Conservation (phyloP, 1,284 basidiomycete species). For the Microbotryomycetes sp. region DNA sequence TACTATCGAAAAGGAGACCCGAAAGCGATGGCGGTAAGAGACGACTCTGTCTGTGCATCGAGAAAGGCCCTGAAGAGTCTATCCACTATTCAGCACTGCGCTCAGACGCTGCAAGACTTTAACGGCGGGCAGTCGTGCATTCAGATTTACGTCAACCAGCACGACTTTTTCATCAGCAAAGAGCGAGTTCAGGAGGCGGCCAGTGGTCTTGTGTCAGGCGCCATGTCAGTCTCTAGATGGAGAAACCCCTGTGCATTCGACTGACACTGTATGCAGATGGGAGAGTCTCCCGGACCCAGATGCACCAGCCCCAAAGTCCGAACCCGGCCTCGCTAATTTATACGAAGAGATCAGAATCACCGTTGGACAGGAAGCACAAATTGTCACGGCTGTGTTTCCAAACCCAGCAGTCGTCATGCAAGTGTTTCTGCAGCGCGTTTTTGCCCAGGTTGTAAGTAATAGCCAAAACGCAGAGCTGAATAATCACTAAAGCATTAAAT, state of each 20-base stretch:
- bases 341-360: constrained; percentile 84
- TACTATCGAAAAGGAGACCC: constrained; percentile 95
- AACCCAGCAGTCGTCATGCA: constrained; percentile 97
- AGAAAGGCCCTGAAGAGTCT: neutral
- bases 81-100: constrained; percentile 65
- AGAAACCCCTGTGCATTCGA: too few species aligned
- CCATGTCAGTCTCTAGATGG: constrained; percentile 29
- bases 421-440: constrained; percentile 94
- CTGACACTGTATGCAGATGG: constrained; percentile 56
- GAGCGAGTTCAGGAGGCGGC: constrained; percentile 55
- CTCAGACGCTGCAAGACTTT: constrained; percentile 92
- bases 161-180: constrained; percentile 91
- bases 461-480: too few species aligned
- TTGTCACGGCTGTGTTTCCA: constrained; percentile 97
- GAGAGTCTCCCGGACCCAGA: constrained; percentile 69
- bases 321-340: constrained; percentile 69
- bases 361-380: constrained; percentile 92
- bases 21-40: constrained; percentile 95
- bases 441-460: constrained; percentile 81
- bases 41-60: neutral
- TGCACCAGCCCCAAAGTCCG: constrained; percentile 64
- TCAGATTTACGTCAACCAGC: constrained; percentile 98
- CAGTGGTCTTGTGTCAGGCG: constrained; percentile 22
- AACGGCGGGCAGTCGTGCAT: constrained; percentile 96
- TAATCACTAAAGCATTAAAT: too few species aligned